Evolutionary conservation across 352 stramenopile genomes (phyloP).

Genomic region (Vaucheria bursata): DNA sequence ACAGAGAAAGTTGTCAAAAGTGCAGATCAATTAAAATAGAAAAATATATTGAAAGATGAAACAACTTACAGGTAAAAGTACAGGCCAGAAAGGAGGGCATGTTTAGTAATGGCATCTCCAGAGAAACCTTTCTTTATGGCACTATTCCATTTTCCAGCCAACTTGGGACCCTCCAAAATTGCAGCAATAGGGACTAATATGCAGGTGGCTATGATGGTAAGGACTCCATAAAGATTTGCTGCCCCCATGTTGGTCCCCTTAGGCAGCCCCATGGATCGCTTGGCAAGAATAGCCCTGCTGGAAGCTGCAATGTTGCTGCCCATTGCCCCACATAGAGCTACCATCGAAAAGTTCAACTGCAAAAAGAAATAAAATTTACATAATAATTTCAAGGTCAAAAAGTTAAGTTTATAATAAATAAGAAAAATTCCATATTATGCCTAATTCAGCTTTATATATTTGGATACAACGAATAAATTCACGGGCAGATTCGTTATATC

Average conservation of each 20-base stretch:
- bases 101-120: conserved; percentile 14
- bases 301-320: conserved; percentile 66
- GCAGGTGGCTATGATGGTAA: conserved; percentile 65
- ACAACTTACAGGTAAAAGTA: conserved; percentile 63
- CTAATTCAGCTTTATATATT: no score
- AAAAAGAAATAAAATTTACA: not conserved
- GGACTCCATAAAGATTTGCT: conserved; percentile 69
- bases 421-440: not conserved
- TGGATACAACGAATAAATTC: no score
- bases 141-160: conserved; percentile 55
- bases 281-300: conserved; percentile 64
- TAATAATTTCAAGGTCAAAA: no score
- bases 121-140: conserved; percentile 55
- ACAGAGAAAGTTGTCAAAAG: not conserved
- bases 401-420: not conserved
- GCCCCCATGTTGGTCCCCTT: conserved; percentile 70
- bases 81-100: conserved; percentile 51
- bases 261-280: conserved; percentile 70
- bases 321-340: conserved; percentile 62
- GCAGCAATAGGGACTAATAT: conserved; percentile 64
- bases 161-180: conserved; percentile 61
- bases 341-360: conserved; percentile 28
- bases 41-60: not conserved
- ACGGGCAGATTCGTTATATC: no score
- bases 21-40: conserved; percentile 45